Percentiles rank a stretch among this genome's conserved stretches.
These are phyloP conservation scores for Asterophora parasitica DNA, from an alignment of 768 basidiomycete genomes.

Conservation along the genomic window DNA sequence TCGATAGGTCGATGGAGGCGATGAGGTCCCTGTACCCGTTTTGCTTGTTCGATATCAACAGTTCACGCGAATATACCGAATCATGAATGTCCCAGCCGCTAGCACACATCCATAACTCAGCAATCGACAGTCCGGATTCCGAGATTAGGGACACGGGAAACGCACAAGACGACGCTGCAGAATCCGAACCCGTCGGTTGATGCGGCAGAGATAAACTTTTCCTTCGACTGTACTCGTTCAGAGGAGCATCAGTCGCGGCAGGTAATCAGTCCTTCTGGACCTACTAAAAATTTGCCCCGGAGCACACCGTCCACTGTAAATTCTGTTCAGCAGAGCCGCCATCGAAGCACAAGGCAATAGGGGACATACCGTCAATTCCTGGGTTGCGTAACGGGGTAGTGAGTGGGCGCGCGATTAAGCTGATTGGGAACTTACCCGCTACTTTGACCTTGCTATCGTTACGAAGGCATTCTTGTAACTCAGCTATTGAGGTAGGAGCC, in stretches of 20 bases:
- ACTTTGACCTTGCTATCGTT: conserved; percentile 87
- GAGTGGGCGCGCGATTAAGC: background rate
- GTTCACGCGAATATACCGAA: conserved; percentile 74
- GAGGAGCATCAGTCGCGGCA: conserved; percentile 1
- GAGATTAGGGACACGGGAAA: background rate
- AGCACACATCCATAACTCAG: background rate
- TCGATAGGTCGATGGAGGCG: conserved; percentile 82
- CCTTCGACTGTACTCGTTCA: conserved; percentile 67
- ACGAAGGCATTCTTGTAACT: conserved; percentile 49
- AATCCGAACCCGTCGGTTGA: conserved; percentile 86
- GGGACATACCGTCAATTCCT: conserved; percentile 61
- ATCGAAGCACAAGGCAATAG: background rate
- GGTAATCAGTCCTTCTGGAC: background rate
- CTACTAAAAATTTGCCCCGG: conserved; percentile 90
- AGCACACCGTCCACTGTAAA: conserved; percentile 83
- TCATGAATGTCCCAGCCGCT: conserved; percentile 96
- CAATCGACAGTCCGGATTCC: background rate
- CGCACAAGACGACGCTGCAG: conserved; percentile 86
- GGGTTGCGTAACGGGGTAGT: background rate
- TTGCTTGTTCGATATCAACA: conserved; percentile 83
- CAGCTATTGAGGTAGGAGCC: conserved; percentile 37
- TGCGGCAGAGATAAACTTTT: conserved; percentile 83
- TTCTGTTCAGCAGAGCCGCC: background rate
- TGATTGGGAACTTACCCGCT: conserved; percentile 55
- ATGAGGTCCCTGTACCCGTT: conserved; percentile 92